Percentiles rank a stretch among this genome's conserved stretches.
These are phyloP conservation scores for Clitoria ternatea DNA, from an alignment of 306 rosid genomes.

Conservation along the genomic window DNA sequence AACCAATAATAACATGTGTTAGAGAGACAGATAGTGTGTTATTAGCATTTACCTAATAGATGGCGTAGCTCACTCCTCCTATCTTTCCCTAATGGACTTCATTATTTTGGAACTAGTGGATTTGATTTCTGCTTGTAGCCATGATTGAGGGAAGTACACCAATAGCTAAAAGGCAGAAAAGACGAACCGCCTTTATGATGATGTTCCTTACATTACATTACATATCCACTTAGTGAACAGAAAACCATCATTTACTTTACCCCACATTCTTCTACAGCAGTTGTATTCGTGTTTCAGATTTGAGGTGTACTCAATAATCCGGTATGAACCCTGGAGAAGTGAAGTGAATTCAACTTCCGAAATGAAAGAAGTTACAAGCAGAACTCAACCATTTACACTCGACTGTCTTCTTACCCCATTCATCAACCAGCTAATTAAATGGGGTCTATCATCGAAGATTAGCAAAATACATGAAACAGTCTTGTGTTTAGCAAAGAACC, in stretches of 20 bases:
- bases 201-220: neutral
- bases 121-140: neutral
- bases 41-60: neutral
- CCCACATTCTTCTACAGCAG: neutral
- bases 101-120: neutral
- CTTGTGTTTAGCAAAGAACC: neutral
- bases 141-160: neutral
- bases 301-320: neutral
- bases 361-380: neutral
- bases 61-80: neutral
- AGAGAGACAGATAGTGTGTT: neutral
- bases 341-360: neutral
- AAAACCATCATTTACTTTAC: neutral
- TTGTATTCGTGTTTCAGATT: neutral
- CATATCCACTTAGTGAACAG: neutral
- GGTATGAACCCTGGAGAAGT: neutral
- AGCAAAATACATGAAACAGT: neutral
- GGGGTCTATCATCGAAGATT: neutral
- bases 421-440: neutral
- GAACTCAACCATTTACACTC: neutral
- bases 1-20: neutral
- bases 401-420: neutral
- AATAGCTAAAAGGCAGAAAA: neutral
- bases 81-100: neutral
- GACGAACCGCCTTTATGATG: neutral